A percentile compares a stretch with the other conserved stretches of the same genome.
Evolutionary conservation across 495 filamentous ascomycete genomes (phyloP).

Genomic region (Haplographium delicatum): DNA sequence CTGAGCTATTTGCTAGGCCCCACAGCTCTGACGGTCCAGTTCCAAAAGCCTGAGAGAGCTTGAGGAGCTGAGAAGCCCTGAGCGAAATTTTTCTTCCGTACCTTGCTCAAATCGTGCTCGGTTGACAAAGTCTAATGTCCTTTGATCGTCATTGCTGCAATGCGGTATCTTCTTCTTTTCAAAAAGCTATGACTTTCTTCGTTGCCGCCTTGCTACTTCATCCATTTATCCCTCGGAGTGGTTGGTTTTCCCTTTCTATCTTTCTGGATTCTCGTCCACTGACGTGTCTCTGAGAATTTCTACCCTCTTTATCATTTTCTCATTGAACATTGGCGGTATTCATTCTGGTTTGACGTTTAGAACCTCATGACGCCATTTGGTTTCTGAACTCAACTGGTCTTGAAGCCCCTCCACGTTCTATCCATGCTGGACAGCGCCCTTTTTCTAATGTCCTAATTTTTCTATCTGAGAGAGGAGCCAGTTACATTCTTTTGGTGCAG

Average conservation of each 20-base stretch:
- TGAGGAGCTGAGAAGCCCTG: not conserved
- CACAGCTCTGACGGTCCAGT: too few relatives aligned
- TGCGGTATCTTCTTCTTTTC: not conserved
- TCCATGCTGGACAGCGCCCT: constrained; percentile 3
- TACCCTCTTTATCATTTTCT: too few relatives aligned
- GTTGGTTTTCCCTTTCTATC: not conserved
- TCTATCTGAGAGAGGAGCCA: not conserved
- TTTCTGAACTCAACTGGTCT: not conserved
- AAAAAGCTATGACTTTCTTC: not conserved
- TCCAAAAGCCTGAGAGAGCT: not conserved
- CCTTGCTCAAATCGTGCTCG: not conserved
- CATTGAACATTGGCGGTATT: constrained; percentile 7
- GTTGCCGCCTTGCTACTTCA: not conserved
- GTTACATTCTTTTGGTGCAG: constrained; percentile 9
- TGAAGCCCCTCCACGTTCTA: constrained; percentile 8
- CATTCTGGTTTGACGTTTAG: not conserved
- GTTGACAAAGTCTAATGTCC: not conserved
- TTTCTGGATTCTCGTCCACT: constrained; percentile 1
- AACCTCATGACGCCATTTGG: not conserved
- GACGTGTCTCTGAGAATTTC: constrained; percentile 1
- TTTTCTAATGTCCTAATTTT: not conserved
- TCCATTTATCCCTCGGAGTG: constrained; percentile 11
- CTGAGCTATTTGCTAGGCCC: too few relatives aligned
- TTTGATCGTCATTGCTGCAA: not conserved
- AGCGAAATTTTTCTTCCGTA: not conserved